Evolutionary conservation across 768 basidiomycete species (phyloP), one percentile per base, ranked within the genome.

Genomic region (Gyrodon lividus): DNA sequence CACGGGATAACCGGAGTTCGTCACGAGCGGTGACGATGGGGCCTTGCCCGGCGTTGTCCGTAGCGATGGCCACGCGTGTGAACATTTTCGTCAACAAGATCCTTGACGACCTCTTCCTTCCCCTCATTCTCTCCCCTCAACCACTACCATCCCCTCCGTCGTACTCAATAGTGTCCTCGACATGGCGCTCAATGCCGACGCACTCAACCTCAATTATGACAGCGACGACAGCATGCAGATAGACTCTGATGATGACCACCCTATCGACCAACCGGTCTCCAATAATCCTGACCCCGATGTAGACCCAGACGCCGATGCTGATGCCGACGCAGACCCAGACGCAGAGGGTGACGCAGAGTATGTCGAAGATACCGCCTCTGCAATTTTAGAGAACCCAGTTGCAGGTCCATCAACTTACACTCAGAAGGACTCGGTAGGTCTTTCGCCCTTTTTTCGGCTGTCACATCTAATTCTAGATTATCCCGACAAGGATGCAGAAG

Each of bases 201-300:
- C 74, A 59, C 79, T 82, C 67, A 75, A 74, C 71, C 70, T 81
- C 67, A 73, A 74, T 69, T 85, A 83, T 40, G 66, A 67, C 71
- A 72, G 71, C 56, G 74, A 75, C 54, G 73, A 83, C 61, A 80
- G 82, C 66, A 88, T 89, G 87, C 78, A 85, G 64, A 70, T 87
- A 70, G 86, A 88, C 77, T 82, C 81, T 52, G 81, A 80, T 65
- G 61, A 69, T 56, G 77, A 78, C 70, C 58, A 52, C 20, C 51
- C 54, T 26, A 28, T 50, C 33, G 22, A 55, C 6, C 51, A 14
- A 3, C 37, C 58, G 22, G 38, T 60, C 41, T 65, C 69, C 48
- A 59, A 67, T 64, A 43, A 67, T 61, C 70, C 67, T 37, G 68
- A 79, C 58, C 72, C 74, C 51, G 84, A 84, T 66, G 73, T 75